Conservation (phyloP, 441 rosid species). For the Lagerstroemia fauriei region DNA sequence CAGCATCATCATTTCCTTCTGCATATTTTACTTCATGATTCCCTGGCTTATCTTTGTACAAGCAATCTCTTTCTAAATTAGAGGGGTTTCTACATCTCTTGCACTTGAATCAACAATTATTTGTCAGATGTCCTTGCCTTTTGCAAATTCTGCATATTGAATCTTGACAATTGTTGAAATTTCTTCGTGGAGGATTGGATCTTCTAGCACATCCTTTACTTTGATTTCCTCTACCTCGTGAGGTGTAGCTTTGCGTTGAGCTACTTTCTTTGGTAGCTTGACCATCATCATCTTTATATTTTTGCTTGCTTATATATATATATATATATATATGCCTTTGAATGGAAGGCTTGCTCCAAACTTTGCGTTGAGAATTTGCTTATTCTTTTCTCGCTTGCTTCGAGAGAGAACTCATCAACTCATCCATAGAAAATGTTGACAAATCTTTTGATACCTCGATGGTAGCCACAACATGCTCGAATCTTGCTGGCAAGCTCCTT, state of each 20-base stretch:
- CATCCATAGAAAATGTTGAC: neutral
- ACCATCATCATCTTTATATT: neutral
- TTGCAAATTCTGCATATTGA: neutral
- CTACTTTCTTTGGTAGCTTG: neutral
- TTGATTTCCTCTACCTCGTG: neutral
- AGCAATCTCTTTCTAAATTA: neutral
- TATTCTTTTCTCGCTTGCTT: neutral
- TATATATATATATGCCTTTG: too few relatives aligned
- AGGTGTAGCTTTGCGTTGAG: neutral
- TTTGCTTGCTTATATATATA: too few relatives aligned
- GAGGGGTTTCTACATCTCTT: neutral
- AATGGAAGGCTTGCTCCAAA: too few relatives aligned
- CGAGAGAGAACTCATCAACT: constrained; percentile 2
- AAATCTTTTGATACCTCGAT: constrained; percentile 4
- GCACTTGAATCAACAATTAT: neutral
- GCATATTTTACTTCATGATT: neutral
- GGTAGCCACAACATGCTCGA: neutral
- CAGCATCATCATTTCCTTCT: neutral
- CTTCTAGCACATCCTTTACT: neutral
- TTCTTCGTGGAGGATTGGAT: too few relatives aligned
- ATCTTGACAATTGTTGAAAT: neutral
- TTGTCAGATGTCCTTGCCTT: neutral
- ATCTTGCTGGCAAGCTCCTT: neutral
- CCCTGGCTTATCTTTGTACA: neutral
- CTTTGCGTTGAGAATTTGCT: neutral